A percentile compares a stretch with the other conserved stretches of the same genome.
Conservation (phyloP, 345 rosid species). For the Rhodamnia argentea region DNA sequence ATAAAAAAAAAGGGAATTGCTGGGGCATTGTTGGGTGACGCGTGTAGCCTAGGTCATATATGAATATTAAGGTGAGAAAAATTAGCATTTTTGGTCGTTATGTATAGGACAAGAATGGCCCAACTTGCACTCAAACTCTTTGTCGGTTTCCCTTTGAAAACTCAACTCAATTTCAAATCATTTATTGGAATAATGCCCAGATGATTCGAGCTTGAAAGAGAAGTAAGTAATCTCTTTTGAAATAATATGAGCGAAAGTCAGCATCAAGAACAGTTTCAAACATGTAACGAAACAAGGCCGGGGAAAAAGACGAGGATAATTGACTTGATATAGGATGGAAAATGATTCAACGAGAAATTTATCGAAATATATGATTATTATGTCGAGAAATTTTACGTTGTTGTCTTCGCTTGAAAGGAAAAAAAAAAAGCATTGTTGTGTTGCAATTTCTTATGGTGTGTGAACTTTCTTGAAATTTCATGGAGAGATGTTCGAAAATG, state of each 20-base stretch:
- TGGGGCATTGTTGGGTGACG: not conserved
- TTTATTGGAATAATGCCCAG: not conserved
- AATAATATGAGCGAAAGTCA: not conserved
- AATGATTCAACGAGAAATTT: not conserved
- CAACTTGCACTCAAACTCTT: not conserved
- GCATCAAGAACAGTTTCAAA: not conserved
- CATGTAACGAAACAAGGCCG: not conserved
- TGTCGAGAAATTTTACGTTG: not conserved
- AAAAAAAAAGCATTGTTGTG: not conserved
- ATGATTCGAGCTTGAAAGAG: not conserved
- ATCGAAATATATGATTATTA: not conserved
- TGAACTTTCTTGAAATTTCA: not conserved
- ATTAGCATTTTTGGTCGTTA: not conserved
- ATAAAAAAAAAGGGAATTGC: not conserved
- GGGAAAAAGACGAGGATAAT: not conserved
- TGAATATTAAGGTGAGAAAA: not conserved
- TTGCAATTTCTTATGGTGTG: accelerated
- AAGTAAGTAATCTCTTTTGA: not conserved
- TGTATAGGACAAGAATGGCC: not conserved
- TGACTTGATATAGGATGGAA: not conserved
- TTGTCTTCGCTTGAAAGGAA: accelerated
- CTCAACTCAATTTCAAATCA: not conserved
- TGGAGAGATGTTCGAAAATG: not conserved
- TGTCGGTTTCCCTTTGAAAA: not conserved
- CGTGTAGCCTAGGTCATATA: not conserved